These are phyloP conservation scores for Lentithecium fluviatile DNA, from an alignment of 495 filamentous ascomycete genomes.

Conservation along the genomic window DNA sequence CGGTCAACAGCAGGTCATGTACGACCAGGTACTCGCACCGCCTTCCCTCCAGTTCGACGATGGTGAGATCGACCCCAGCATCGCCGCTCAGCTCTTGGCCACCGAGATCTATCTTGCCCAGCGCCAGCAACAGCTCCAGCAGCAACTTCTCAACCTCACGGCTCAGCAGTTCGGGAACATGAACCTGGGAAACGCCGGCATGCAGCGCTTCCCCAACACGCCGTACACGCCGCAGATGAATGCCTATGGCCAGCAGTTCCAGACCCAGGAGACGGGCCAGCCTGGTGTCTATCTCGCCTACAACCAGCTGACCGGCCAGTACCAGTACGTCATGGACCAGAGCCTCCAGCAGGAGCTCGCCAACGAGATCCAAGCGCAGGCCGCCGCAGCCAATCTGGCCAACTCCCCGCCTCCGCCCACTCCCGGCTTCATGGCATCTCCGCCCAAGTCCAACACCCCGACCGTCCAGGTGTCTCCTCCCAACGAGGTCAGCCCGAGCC, in stretches of 20 bases:
- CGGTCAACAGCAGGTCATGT: slow-evolving; percentile 58
- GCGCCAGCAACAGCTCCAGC: slow-evolving; percentile 80
- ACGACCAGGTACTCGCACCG: slow-evolving; percentile 84
- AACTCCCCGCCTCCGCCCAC: slow-evolving; percentile 42
- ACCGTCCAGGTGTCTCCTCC: slow-evolving; percentile 77
- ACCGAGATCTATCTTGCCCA: slow-evolving; percentile 83
- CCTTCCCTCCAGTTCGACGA: slow-evolving; percentile 68
- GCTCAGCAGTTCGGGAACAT: slow-evolving; percentile 77
- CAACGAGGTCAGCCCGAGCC: slow-evolving; percentile 55
- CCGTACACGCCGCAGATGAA: slow-evolving; percentile 51
- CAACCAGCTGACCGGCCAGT: slow-evolving; percentile 79
- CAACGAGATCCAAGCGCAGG: slow-evolving; percentile 46
- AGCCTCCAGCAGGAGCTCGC: slow-evolving; percentile 36
- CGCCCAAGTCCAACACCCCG: slow-evolving; percentile 43
- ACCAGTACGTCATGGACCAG: slow-evolving; percentile 68
- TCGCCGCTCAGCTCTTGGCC: slow-evolving; percentile 79
- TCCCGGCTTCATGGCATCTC: slow-evolving; percentile 35
- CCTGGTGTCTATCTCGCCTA: slow-evolving; percentile 76
- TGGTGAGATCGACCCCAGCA: slow-evolving; percentile 72
- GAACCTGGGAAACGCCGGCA: slow-evolving; percentile 51
- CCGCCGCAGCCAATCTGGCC: slow-evolving; percentile 36
- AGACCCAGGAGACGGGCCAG: slow-evolving; percentile 66
- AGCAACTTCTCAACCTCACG: slow-evolving; percentile 50
- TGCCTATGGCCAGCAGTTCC: slow-evolving; percentile 67
- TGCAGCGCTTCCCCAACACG: slow-evolving; percentile 43